A percentile compares a stretch with the other conserved stretches of the same genome.
Conservation (phyloP, 2,329 filamentous ascomycete genomes). For the Pseudogymnoascus sp. region DNA sequence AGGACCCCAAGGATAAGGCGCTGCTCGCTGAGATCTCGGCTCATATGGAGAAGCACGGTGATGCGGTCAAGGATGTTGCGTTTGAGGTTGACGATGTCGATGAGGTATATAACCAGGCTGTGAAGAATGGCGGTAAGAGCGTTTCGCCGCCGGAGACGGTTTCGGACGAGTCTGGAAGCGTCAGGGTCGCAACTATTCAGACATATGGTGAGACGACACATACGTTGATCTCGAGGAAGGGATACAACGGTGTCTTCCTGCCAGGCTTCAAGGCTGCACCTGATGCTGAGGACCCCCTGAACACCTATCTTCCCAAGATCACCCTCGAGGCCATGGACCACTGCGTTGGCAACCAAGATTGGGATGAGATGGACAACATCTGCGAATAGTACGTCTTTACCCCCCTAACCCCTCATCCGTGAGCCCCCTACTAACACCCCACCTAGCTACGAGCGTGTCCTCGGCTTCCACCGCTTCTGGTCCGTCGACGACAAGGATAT, state of each 20-base stretch:
- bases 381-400: slow-evolving; percentile 43
- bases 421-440: neutral
- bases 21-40: slow-evolving; percentile 68
- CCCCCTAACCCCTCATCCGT: neutral
- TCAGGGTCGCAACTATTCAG: slow-evolving; percentile 70
- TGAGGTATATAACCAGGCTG: slow-evolving; percentile 67
- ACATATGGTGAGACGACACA: slow-evolving; percentile 96
- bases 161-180: slow-evolving; percentile 47
- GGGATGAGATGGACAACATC: slow-evolving; percentile 71
- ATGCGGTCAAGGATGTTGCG: slow-evolving; percentile 90
- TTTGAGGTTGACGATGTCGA: slow-evolving; percentile 89
- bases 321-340: slow-evolving; percentile 76
- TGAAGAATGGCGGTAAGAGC: slow-evolving; percentile 53
- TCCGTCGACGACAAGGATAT: slow-evolving; percentile 89
- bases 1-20: slow-evolving; percentile 58
- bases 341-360: slow-evolving; percentile 95
- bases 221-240: slow-evolving; percentile 67
- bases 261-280: slow-evolving; percentile 64
- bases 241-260: slow-evolving; percentile 70
- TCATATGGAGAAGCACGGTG: slow-evolving; percentile 80
- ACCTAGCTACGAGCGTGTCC: slow-evolving; percentile 65
- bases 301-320: slow-evolving; percentile 50
- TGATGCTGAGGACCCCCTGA: slow-evolving; percentile 27
- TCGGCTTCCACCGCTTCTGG: slow-evolving; percentile 97
- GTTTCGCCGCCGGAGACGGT: slow-evolving; percentile 50